These are phyloP conservation scores for Trichomonascaceae sp. DNA, from an alignment of 1,139 yeast species.

Conservation along the genomic window DNA sequence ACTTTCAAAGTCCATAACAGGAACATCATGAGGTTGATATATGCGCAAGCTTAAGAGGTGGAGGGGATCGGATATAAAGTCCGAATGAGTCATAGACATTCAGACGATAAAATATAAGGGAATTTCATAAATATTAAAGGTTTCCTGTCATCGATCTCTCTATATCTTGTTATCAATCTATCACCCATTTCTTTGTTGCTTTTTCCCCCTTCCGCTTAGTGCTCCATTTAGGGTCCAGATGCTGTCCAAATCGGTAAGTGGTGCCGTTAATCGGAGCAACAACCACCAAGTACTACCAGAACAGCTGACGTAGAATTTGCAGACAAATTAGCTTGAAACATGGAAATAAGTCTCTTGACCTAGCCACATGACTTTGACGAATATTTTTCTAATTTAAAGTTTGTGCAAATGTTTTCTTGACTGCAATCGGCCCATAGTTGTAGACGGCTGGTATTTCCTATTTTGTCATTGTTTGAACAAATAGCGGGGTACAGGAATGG, in stretches of 20 bases:
- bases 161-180: not conserved
- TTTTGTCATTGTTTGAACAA: not conserved
- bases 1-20: not conserved
- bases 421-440: not conserved
- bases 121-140: not conserved
- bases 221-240: not conserved
- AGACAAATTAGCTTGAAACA: not conserved
- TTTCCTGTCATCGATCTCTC: not conserved
- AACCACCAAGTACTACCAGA: not conserved
- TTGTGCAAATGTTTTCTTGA: not conserved
- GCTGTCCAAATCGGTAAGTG: not conserved
- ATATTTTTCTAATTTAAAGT: not conserved
- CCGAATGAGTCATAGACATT: not conserved
- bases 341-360: not conserved
- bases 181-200: not conserved
- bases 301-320: not conserved
- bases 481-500: not conserved
- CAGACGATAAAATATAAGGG: not conserved
- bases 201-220: not conserved
- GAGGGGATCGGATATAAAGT: not conserved
- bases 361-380: not conserved
- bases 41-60: not conserved
- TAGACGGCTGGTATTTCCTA: not conserved
- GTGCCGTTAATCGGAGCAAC: not conserved
- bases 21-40: not conserved